Percentiles rank a stretch among this genome's conserved stretches.
phyloP scores from a whole-genome alignment of 2,329 filamentous ascomycete species.

The Aspergillus sp. region DNA sequence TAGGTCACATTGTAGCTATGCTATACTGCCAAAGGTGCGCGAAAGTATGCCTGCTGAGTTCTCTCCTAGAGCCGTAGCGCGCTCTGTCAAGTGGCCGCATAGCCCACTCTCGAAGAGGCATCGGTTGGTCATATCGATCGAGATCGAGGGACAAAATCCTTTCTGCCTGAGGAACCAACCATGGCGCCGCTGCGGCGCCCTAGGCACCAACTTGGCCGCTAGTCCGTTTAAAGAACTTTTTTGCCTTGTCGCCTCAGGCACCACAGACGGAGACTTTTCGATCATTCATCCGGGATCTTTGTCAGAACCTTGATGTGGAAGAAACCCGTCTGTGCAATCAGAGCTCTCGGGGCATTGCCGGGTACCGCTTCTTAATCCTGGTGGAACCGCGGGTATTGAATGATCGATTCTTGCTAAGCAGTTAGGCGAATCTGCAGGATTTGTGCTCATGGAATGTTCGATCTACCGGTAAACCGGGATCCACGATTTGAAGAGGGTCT shows the following conservation, averaged over 20 bases:
- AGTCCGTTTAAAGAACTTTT: background rate
- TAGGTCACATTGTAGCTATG: too few species aligned
- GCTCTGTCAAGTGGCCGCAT: too few species aligned
- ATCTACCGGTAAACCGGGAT: background rate
- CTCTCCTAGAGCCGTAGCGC: too few species aligned
- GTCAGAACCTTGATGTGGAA: background rate
- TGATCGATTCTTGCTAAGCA: background rate
- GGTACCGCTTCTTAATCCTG: background rate
- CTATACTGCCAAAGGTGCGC: too few species aligned
- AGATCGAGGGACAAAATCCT: background rate
- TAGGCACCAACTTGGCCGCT: background rate
- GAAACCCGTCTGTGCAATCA: background rate
- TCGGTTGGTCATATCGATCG: background rate
- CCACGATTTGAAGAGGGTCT: background rate
- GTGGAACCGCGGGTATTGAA: background rate
- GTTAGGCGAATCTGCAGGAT: background rate
- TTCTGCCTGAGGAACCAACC: background rate
- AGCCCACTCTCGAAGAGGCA: too few species aligned
- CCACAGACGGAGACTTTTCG: slow-evolving; percentile 4
- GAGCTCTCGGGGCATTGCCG: background rate
- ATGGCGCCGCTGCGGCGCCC: background rate
- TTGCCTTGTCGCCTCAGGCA: background rate
- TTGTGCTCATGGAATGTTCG: background rate
- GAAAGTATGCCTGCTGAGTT: too few species aligned
- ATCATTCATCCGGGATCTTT: background rate